Evolutionary conservation across 192 early-diverging fungal genomes (phyloP).

Genomic region (Anaeromyces robustus): DNA sequence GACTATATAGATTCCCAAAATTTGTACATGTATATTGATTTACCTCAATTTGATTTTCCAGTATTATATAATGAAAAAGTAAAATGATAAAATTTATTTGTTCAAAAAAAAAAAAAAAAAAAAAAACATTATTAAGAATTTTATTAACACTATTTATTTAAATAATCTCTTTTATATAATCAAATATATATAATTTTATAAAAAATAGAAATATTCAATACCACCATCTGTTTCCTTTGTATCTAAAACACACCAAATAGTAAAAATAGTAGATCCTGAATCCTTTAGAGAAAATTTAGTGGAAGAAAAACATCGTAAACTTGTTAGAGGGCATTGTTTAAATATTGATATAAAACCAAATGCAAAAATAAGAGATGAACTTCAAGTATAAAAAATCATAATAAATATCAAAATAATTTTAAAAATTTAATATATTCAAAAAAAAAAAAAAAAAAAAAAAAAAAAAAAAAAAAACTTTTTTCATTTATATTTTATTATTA

Average conservation of each 20-base stretch:
- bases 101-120: too few species aligned
- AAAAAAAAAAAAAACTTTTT: too few species aligned
- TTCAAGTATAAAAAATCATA: too few species aligned
- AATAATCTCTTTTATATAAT: too few species aligned
- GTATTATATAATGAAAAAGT: slow-evolving; percentile 81
- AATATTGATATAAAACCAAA: slow-evolving; percentile 96
- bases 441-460: not conserved
- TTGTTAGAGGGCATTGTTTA: slow-evolving; percentile 76
- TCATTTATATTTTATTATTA: too few species aligned
- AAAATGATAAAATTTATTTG: too few species aligned
- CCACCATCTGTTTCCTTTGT: slow-evolving; percentile 12
- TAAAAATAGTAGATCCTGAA: slow-evolving; percentile 69
- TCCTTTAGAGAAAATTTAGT: slow-evolving; percentile 80
- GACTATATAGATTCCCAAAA: slow-evolving; percentile 32
- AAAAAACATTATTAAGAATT: too few species aligned
- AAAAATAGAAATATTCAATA: slow-evolving; percentile 35
- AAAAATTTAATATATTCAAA: not conserved
- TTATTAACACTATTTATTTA: too few species aligned
- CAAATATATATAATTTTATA: not conserved
- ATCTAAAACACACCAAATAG: slow-evolving; percentile 12
- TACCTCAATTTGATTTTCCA: slow-evolving; percentile 94
- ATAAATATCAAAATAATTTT: too few species aligned
- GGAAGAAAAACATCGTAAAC: slow-evolving; percentile 81
- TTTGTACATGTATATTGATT: slow-evolving; percentile 67
- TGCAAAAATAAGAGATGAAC: slow-evolving; percentile 83